These are phyloP conservation scores for Hibiscus tridactylites DNA, from an alignment of 345 rosid species.

Conservation along the genomic window DNA sequence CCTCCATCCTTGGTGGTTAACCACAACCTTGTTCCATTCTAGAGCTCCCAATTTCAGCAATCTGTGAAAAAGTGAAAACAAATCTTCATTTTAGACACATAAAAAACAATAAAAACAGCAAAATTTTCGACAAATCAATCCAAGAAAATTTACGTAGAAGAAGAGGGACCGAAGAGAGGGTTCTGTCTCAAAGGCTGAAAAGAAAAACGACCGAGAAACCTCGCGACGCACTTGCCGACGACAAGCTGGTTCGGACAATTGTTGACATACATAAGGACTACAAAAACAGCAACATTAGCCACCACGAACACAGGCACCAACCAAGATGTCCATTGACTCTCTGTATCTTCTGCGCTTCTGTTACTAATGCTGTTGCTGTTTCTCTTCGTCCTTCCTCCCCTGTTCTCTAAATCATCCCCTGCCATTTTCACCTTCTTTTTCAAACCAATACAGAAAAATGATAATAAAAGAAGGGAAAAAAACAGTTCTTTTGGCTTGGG, in stretches of 20 bases:
- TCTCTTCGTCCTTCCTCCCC: slow-evolving; percentile 23
- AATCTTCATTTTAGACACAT: not conserved
- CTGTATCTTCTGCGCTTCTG: slow-evolving; percentile 28
- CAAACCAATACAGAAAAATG: not conserved
- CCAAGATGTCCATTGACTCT: slow-evolving; percentile 81
- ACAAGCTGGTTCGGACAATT: slow-evolving; percentile 53
- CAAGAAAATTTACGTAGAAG: slow-evolving; percentile 44
- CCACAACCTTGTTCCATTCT: slow-evolving; percentile 54
- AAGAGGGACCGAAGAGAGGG: slow-evolving; percentile 88
- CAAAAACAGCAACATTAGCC: slow-evolving; percentile 51
- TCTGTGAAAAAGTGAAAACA: slow-evolving; percentile 27
- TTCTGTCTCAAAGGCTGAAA: slow-evolving; percentile 72
- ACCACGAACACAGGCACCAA: slow-evolving; percentile 70
- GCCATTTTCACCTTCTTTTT: slow-evolving; percentile 14
- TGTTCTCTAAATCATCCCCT: slow-evolving; percentile 26
- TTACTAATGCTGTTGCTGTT: slow-evolving; percentile 5
- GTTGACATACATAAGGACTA: slow-evolving; percentile 65
- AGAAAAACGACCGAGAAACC: slow-evolving; percentile 72
- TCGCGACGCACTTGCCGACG: slow-evolving; percentile 52
- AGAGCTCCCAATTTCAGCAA: slow-evolving; percentile 80
- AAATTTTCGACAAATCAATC: not conserved
- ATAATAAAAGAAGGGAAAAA: not conserved
- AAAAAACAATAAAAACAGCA: not conserved
- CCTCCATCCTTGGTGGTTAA: slow-evolving; percentile 77
- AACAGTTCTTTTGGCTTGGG: not conserved